Base-by-base conservation (phyloP, 495 filamentous ascomycete species). In the Pseudoneurospora amorphoporcata region DNA sequence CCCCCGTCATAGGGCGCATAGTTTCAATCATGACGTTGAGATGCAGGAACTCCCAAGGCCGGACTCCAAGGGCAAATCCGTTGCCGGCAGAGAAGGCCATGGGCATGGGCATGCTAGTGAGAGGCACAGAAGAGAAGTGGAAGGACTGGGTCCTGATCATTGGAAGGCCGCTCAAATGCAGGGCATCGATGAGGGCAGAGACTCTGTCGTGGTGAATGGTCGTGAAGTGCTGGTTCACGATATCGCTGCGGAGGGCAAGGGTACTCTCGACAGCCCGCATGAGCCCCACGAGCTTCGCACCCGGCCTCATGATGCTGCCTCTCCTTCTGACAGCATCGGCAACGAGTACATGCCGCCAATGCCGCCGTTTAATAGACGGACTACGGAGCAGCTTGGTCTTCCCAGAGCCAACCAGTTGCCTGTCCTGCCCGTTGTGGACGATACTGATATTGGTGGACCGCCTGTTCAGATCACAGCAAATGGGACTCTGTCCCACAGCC, bases 21-120 rank as follows among this genome's bases (percentile, higher is more conserved):
- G 91, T 76, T 94, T 94, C 84, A 97, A 97, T 76, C 92, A 97
- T 75, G 93, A 96, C 75, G 86, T 91, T 58, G 90, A 92, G 72
- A 88, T 89, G 84, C 89, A 91, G 72, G 88, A 90, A 75, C 84
- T 83, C 69, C 82, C 84, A 72, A 91, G 90, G 72, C 87, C 90
- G 8, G 87, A 90, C 41, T 72, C 71, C 32, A 88, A 77, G 71
- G 68, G 68, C 78, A 75, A 76, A 77, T 82, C 79, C 2, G 78
- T 87, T 82, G 74, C 40, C 53, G 53, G 53, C 23, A 43, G 69
- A 2, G 74, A 77, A 10, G 70, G 38, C 1, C 35, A 70, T 10
- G 71, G n/a, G 8, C 35, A 72, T 19, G 69, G 68, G 61, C 17
- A 88, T 73, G 79, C 84, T 38, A 89, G 92, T 73, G 76, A 83